phyloP scores from a whole-genome alignment of 2,329 filamentous ascomycete species.

The Alternaria brassicicola region DNA sequence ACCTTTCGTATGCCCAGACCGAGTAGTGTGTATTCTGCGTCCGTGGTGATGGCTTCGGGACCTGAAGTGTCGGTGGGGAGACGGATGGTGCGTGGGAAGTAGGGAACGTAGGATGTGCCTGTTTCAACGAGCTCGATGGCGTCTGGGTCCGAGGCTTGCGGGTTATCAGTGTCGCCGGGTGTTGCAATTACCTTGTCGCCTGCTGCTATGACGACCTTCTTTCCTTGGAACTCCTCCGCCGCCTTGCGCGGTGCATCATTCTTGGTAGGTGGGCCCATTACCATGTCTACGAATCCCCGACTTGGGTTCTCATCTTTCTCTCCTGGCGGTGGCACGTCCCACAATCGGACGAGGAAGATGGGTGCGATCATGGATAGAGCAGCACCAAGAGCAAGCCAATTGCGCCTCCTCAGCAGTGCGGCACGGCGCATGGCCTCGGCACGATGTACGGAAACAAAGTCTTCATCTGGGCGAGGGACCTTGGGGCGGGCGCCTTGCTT shows the following conservation, averaged over 20 bases:
- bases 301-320: constrained; percentile 29
- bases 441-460: constrained; percentile 45
- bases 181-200: constrained; percentile 65
- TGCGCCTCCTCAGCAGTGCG: constrained; percentile 32
- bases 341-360: constrained; percentile 43
- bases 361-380: constrained; percentile 47
- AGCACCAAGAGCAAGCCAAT: constrained; percentile 45
- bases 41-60: constrained; percentile 29
- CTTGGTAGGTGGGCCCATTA: constrained; percentile 34
- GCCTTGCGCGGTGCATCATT: constrained; percentile 39
- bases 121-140: constrained; percentile 79
- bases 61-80: constrained; percentile 57
- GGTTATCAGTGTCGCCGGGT: constrained; percentile 39
- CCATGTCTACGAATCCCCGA: constrained; percentile 32
- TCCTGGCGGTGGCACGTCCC: constrained; percentile 35
- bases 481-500: constrained; percentile 13
- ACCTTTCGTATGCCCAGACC: constrained; percentile 89
- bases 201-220: constrained; percentile 64
- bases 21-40: constrained; percentile 80
- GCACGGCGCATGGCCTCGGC: constrained; percentile 40
- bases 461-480: constrained; percentile 25
- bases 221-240: constrained; percentile 56
- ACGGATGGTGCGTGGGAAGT: constrained; percentile 75
- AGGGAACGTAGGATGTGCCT: constrained; percentile 78
- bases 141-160: constrained; percentile 50